These are phyloP conservation scores for Carallia pectinifolia DNA, from an alignment of 345 rosid species.

Conservation along the genomic window DNA sequence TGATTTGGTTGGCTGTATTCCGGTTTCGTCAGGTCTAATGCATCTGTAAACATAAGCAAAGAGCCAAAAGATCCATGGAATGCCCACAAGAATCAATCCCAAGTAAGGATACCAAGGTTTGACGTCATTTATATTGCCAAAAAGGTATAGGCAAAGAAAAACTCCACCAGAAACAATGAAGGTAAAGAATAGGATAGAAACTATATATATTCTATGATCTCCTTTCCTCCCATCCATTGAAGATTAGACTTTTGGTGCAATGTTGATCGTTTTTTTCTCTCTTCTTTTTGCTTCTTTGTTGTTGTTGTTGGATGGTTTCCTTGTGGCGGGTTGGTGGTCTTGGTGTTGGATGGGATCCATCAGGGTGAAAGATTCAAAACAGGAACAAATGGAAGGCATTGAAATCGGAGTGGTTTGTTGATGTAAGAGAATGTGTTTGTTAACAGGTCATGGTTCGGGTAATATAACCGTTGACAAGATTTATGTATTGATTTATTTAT, in stretches of 20 bases:
- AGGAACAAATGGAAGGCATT: slow-evolving; percentile 1
- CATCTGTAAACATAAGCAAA: slow-evolving; percentile 49
- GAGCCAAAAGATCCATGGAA: slow-evolving; percentile 79
- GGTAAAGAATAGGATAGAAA: slow-evolving; percentile 41
- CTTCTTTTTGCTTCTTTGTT: not conserved
- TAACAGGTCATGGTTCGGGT: not conserved
- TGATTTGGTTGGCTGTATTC: not conserved
- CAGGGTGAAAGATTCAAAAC: not conserved
- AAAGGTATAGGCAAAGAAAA: slow-evolving; percentile 43
- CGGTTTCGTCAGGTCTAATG: slow-evolving; percentile 26
- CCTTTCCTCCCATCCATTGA: slow-evolving; percentile 44
- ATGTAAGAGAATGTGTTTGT: slow-evolving; percentile 2
- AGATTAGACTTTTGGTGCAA: not conserved
- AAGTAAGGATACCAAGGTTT: slow-evolving; percentile 40
- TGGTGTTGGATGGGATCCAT: slow-evolving; percentile 6
- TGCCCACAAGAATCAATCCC: slow-evolving; percentile 51
- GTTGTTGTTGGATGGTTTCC: not conserved
- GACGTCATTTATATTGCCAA: slow-evolving; percentile 31
- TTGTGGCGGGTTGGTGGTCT: not conserved
- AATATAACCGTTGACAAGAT: not conserved
- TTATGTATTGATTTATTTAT: no score
- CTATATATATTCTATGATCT: slow-evolving; percentile 44
- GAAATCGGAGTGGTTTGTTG: not conserved
- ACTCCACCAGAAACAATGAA: slow-evolving; percentile 57
- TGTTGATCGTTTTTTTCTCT: no score